A percentile compares a stretch with the other conserved stretches of the same genome.
Evolutionary conservation across 176 grass and related monocot genomes (phyloP).

Genomic region (Ensete glaucum): DNA sequence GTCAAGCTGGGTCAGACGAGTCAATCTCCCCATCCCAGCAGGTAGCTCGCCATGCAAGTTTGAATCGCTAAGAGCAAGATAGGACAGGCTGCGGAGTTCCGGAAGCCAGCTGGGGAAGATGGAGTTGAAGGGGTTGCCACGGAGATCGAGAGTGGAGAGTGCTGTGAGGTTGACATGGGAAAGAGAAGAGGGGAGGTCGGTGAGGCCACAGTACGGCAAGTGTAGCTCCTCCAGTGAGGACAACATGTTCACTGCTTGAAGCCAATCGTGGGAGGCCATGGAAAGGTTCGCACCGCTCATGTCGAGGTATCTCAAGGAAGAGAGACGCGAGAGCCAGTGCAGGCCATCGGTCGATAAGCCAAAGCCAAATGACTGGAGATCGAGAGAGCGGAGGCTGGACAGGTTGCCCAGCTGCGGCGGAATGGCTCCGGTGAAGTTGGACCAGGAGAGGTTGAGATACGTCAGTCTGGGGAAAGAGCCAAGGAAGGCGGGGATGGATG

Average conservation of each 20-base stretch:
- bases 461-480: conserved; percentile 28
- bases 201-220: conserved; percentile 25
- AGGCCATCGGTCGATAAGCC: not conserved
- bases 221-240: conserved; percentile 12
- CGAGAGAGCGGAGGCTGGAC: conserved; percentile 24
- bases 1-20: not conserved
- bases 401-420: conserved; percentile 24
- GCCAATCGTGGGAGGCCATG: conserved; percentile 10
- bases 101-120: conserved; percentile 27
- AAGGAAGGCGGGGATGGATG: conserved; percentile 28
- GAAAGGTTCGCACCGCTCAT: conserved; percentile 20
- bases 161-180: conserved; percentile 21
- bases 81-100: conserved; percentile 21
- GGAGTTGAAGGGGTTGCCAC: conserved; percentile 11
- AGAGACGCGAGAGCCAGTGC: conserved; percentile 22
- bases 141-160: conserved; percentile 11
- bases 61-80: conserved; percentile 18
- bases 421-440: not conserved
- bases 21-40: not conserved
- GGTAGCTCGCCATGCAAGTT: conserved; percentile 22
- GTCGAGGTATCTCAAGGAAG: conserved; percentile 27
- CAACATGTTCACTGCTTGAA: conserved; percentile 29
- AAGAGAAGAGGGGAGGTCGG: conserved; percentile 7
- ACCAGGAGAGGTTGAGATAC: conserved; percentile 23
- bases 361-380: not conserved